Percentiles rank a stretch among this genome's conserved stretches.
Evolutionary conservation across 768 basidiomycete species (phyloP).

Genomic region (Collybia sp.): DNA sequence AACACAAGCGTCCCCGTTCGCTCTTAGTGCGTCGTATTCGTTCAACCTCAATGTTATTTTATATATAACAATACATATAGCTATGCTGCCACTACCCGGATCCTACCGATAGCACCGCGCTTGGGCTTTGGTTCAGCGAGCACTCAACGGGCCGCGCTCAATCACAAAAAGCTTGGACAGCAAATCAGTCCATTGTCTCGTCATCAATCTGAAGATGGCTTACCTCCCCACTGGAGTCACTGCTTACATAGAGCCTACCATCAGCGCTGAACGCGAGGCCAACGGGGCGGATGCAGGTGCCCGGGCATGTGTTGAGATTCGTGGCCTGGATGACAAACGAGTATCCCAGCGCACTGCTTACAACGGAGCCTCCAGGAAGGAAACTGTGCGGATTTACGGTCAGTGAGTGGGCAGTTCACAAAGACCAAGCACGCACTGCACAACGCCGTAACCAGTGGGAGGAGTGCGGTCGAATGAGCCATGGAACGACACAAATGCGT

Average conservation of each 20-base stretch:
- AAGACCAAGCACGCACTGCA: slow-evolving; percentile 20
- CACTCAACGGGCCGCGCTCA: too few species aligned
- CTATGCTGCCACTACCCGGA: too few species aligned
- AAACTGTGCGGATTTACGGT: slow-evolving; percentile 13
- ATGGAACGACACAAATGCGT: slow-evolving; percentile 42
- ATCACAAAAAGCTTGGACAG: too few species aligned
- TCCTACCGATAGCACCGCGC: too few species aligned
- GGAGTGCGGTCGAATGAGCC: slow-evolving; percentile 36
- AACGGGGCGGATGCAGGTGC: slow-evolving; percentile 39
- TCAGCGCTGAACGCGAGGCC: slow-evolving; percentile 33
- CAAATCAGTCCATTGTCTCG: too few species aligned
- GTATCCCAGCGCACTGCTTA: slow-evolving; percentile 11
- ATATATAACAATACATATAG: too few species aligned
- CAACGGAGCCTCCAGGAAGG: slow-evolving; percentile 13
- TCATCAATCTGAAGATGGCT: slow-evolving; percentile 1
- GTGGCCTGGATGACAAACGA: slow-evolving; percentile 34
- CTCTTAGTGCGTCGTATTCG: too few species aligned
- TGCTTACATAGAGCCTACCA: slow-evolving; percentile 33
- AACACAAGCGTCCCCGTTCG: too few species aligned
- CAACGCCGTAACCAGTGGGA: slow-evolving; percentile 43
- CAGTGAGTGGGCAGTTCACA: not conserved
- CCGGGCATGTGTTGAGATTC: slow-evolving; percentile 31
- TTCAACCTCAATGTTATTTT: too few species aligned
- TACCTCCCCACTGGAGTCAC: slow-evolving; percentile 39
- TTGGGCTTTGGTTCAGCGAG: too few species aligned